phyloP scores from a whole-genome alignment of 179 eudicot genomes.

The Spinacia oleracea region DNA sequence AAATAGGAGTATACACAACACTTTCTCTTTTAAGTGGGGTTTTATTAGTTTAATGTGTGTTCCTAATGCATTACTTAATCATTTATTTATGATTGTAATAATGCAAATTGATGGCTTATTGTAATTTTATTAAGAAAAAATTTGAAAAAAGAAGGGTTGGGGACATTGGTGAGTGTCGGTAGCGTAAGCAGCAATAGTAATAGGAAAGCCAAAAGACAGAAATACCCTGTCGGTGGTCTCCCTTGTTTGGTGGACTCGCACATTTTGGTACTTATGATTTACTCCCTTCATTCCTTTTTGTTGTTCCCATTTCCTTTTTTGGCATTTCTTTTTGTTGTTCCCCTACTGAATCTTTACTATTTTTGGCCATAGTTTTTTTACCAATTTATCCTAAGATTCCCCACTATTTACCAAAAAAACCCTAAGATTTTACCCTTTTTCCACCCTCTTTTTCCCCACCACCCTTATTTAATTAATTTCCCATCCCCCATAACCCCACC shows the following conservation, averaged over 20 bases:
- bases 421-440: too few species aligned
- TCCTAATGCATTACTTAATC: neutral
- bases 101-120: neutral
- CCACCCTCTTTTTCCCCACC: too few species aligned
- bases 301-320: too few species aligned
- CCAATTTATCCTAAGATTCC: too few species aligned
- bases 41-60: slow-evolving; percentile 14
- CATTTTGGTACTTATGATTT: neutral
- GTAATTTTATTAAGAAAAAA: neutral
- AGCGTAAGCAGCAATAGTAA: neutral
- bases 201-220: neutral
- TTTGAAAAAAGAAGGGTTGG: slow-evolving; percentile 16
- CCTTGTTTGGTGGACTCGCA: neutral
- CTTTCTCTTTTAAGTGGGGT: slow-evolving; percentile 3
- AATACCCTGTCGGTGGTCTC: slow-evolving; percentile 31
- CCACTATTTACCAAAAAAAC: too few species aligned
- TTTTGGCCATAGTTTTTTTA: too few species aligned
- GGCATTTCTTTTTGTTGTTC: too few species aligned
- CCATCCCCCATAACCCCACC: too few species aligned
- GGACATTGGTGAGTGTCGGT: slow-evolving; percentile 38
- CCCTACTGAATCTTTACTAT: too few species aligned
- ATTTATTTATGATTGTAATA: slow-evolving; percentile 17
- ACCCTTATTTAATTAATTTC: too few species aligned
- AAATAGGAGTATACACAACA: slow-evolving; percentile 1
- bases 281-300: too few species aligned